phyloP scores from a whole-genome alignment of 208 protist genomes.

The Acanthamoeba lenticulata region DNA sequence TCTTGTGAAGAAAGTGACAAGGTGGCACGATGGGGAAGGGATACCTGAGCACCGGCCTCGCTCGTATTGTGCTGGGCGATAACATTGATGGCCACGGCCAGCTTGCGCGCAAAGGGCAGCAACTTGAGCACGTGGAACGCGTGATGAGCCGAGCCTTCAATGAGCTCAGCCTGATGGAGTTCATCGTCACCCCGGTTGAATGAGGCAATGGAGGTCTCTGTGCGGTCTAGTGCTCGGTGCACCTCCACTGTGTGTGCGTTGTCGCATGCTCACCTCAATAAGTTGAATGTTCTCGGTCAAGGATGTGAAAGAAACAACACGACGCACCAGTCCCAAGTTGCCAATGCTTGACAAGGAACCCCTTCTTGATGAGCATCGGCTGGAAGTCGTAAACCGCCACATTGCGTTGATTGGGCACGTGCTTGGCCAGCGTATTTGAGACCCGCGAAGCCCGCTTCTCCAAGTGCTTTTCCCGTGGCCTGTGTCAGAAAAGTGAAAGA shows the following conservation, averaged over 20 bases:
- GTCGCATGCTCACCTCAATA: neutral
- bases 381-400: neutral
- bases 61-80: neutral
- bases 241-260: neutral
- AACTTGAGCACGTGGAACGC: constrained; percentile 27
- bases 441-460: neutral
- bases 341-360: constrained; percentile 27
- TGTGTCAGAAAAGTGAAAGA: neutral
- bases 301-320: neutral
- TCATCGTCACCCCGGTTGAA: neutral
- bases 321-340: neutral
- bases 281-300: neutral
- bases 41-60: neutral
- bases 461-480: neutral
- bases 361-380: constrained; percentile 23
- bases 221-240: neutral
- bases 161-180: neutral
- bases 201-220: constrained; percentile 10
- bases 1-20: neutral
- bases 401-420: constrained; percentile 2
- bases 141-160: constrained; percentile 7
- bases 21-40: neutral
- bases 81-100: constrained; percentile 17
- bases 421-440: neutral
- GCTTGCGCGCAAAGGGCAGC: neutral